These are phyloP conservation scores for Kluyveromyces marxianus DNA, from an alignment of 1,139 yeast species.

Conservation along the genomic window DNA sequence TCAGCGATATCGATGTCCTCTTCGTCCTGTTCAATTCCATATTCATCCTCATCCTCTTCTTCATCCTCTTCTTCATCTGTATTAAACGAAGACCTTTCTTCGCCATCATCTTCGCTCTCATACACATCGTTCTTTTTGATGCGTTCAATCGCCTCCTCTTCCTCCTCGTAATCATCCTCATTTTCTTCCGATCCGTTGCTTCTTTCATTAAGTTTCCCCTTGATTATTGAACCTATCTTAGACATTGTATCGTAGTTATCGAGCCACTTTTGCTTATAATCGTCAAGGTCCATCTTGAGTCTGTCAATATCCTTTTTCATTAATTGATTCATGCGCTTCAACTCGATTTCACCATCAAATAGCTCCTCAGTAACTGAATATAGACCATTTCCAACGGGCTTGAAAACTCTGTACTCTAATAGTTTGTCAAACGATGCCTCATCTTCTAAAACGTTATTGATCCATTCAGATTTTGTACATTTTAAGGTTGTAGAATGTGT, in stretches of 20 bases:
- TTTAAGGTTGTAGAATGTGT: conserved; percentile 20
- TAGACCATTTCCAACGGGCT: conserved; percentile 11
- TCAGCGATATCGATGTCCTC: not conserved
- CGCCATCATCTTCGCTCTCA: conserved; percentile 10
- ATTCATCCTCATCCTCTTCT: not conserved
- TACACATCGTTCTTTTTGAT: conserved; percentile 4
- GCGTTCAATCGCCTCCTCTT: conserved; percentile 13
- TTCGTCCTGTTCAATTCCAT: not conserved
- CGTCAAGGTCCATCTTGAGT: conserved; percentile 16
- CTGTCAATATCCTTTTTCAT: conserved; percentile 24
- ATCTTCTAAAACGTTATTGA: conserved; percentile 17
- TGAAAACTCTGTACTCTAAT: conserved; percentile 19
- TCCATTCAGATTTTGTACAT: conserved; percentile 24
- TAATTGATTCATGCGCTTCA: conserved; percentile 18
- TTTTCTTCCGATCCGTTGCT: conserved; percentile 11
- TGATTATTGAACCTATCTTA: conserved; percentile 20
- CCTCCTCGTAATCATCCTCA: conserved; percentile 12
- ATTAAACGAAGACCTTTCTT: conserved; percentile 7
- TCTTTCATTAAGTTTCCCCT: conserved; percentile 18
- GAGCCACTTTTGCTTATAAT: conserved; percentile 25
- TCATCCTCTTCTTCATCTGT: conserved; percentile 4
- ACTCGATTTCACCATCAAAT: conserved; percentile 17
- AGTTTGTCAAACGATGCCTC: conserved; percentile 16
- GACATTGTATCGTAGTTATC: conserved; percentile 26
- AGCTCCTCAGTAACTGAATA: conserved; percentile 11